These are phyloP conservation scores for Sclerotinia borealis DNA, from an alignment of 2,329 filamentous ascomycete genomes.

Conservation along the genomic window DNA sequence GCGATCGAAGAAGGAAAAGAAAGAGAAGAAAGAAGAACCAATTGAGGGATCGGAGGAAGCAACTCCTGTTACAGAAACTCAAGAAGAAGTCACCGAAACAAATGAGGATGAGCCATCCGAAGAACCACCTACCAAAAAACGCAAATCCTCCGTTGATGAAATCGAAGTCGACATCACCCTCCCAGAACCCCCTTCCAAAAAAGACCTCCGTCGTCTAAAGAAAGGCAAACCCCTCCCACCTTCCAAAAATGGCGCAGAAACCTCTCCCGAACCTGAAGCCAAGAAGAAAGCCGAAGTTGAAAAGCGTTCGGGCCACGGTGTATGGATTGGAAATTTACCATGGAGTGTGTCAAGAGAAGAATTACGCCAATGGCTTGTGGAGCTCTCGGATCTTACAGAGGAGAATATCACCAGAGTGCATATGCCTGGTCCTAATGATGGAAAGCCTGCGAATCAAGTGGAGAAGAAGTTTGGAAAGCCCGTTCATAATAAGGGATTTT, in stretches of 20 bases:
- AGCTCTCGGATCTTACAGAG: slow-evolving; percentile 60
- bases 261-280: slow-evolving; percentile 35
- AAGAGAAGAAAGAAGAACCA: not conserved
- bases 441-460: slow-evolving; percentile 31
- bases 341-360: slow-evolving; percentile 71
- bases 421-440: slow-evolving; percentile 45
- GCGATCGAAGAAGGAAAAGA: slow-evolving; percentile 14
- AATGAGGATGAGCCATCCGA: slow-evolving; percentile 12
- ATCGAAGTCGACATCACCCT: slow-evolving; percentile 84
- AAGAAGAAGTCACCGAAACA: not conserved
- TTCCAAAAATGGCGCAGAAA: slow-evolving; percentile 38
- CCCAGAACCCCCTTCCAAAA: slow-evolving; percentile 95
- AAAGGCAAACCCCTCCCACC: slow-evolving; percentile 61
- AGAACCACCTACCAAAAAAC: slow-evolving; percentile 47
- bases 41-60: not conserved
- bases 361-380: slow-evolving; percentile 73
- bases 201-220: slow-evolving; percentile 81
- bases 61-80: not conserved
- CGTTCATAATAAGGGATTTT: slow-evolving; percentile 76
- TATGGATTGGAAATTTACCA: slow-evolving; percentile 96
- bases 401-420: slow-evolving; percentile 72
- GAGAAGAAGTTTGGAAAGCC: slow-evolving; percentile 28
- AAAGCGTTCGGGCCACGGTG: slow-evolving; percentile 69
- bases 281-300: slow-evolving; percentile 39
- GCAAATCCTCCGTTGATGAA: slow-evolving; percentile 61